Base-by-base conservation (phyloP, 1,284 basidiomycete genomes). In the Pyrrhoderma lamaoense region DNA sequence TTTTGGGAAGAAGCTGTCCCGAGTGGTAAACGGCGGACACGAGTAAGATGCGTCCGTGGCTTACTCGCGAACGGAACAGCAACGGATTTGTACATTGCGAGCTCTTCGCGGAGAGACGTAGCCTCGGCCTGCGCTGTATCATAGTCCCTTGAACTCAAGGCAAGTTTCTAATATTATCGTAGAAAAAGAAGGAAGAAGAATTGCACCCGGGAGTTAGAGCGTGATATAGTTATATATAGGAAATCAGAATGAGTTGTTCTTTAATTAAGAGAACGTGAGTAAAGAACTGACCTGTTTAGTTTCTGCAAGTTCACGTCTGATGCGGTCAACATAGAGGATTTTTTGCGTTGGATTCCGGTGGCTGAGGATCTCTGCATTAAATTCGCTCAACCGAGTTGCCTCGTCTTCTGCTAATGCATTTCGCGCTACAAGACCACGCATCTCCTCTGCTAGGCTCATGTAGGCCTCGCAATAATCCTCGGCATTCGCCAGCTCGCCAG, bases 361-460 rank as follows among this genome's bases (percentile, higher is more conserved):
- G 0, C 82, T 76, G 16, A 89, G 65, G 50, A 89, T 86, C 62
- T 88, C 78, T 0, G 85, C 85, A 56, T 89, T 89, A 68, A 87
- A 84, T 60, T 70, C 75, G 61, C 82, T 81, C 31, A 89, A 71
- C 14, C 70, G 70, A 38, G 74, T 66, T 0, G 83, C 78, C 61
- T 89, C 86, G 35, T 79, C 79, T 60, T 89, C 83, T 7, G 85
- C 87, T 35, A 89, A 68, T 36, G 79, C 72, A 54, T 87, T 87
- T n/a, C 80, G 73, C 11, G 79, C 73, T 21, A 85, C 65, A 13
- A 89, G 71, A 2, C 72, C 68, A 22, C 73, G 75, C 38, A 87
- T 76, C 60, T 87, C 77, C 9, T 83, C 76, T 14, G 77, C 67
- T 11, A 89, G 67, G 40, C 66, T 68, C 53, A 73, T 70, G 62